Base-by-base conservation (phyloP, 108 stramenopile genomes). In the Pseudonitzschia pungens region DNA sequence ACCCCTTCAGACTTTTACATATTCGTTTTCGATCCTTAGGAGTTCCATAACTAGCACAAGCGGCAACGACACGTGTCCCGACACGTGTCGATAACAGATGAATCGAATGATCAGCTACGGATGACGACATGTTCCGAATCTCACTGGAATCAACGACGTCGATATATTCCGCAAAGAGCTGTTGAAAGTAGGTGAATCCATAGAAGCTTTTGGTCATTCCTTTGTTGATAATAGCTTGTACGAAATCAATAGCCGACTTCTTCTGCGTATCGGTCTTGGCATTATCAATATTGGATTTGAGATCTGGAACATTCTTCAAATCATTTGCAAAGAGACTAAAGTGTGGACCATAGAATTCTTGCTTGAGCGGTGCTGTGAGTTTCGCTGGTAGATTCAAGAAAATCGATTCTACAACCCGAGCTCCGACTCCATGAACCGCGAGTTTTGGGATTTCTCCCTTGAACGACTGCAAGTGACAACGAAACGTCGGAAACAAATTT, bases 1-100 rank as follows among this genome's bases (percentile, higher is more conserved):
- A 96, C 10, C 97, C 97, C 79, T 96, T 96, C 29, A 97, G 81
- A 67, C 86, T 83, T 75, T 96, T 96, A 72, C 93, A 83, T 67
- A 96, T 95, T 36, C 91, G 77, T 73, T 96, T 96, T 21, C 97
- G 83, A 70, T 96, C 96, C 75, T 96, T 97, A 27, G 92, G 91
- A 15, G 89, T 86, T 0, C 92, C 94, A 71, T 96, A 95, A 22
- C 93, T 79, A 44, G 87, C 87, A 71, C 90, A 92, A 57, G 87
- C 81, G 51, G 90, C 88, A n/a, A 92, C 94, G 12, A 90, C 93
- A 26, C 74, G 76, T 2, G 93, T 84, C 3, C 97, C 97, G 10
- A 90, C 80, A 18, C 92, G 84, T 31, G 93, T 96, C 11, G 93
- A 93, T 1, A 96, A 70, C 53, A 97, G 72, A 70, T 93, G 91